A percentile compares a stretch with the other conserved stretches of the same genome.
Conservation (phyloP, 352 stramenopile species). For the Phytophthora tentaculata region DNA sequence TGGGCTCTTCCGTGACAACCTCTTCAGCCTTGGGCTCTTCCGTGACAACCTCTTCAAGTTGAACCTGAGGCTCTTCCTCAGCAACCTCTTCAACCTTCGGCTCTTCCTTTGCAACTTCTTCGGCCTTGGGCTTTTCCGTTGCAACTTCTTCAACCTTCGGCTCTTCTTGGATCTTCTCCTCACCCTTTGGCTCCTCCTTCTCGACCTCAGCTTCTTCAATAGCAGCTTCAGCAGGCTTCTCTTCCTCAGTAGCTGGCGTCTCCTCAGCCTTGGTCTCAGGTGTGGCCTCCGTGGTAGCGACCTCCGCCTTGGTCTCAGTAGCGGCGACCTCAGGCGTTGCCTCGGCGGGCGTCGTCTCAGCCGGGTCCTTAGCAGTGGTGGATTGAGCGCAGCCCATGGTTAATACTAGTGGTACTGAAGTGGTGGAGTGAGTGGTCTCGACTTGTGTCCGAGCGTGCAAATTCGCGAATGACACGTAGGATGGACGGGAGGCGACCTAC, state of each 20-base stretch:
- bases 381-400: slow-evolving; percentile 46
- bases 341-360: slow-evolving; percentile 29
- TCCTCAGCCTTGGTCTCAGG: slow-evolving; percentile 29
- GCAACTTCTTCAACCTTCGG: not conserved
- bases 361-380: slow-evolving; percentile 37
- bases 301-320: slow-evolving; percentile 25
- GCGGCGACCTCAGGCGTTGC: slow-evolving; percentile 21
- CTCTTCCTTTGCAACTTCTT: slow-evolving; percentile 13
- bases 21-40: no score
- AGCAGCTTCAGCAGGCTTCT: slow-evolving; percentile 9
- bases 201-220: slow-evolving; percentile 5
- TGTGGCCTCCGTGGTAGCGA: no score
- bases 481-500: slow-evolving; percentile 20
- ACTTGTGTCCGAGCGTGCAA: slow-evolving; percentile 33
- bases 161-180: not conserved
- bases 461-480: slow-evolving; percentile 30
- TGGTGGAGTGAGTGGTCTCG: slow-evolving; percentile 12
- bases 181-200: not conserved
- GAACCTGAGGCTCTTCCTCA: slow-evolving; percentile 10
- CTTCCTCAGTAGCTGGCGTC: slow-evolving; percentile 23
- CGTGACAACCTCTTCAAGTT: no score
- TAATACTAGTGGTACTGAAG: slow-evolving; percentile 8
- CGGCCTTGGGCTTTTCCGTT: slow-evolving; percentile 2
- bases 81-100: slow-evolving; percentile 11
- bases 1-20: no score